phyloP scores from a whole-genome alignment of 2,329 filamentous ascomycete species.

The Aspergillus thermomutatus region DNA sequence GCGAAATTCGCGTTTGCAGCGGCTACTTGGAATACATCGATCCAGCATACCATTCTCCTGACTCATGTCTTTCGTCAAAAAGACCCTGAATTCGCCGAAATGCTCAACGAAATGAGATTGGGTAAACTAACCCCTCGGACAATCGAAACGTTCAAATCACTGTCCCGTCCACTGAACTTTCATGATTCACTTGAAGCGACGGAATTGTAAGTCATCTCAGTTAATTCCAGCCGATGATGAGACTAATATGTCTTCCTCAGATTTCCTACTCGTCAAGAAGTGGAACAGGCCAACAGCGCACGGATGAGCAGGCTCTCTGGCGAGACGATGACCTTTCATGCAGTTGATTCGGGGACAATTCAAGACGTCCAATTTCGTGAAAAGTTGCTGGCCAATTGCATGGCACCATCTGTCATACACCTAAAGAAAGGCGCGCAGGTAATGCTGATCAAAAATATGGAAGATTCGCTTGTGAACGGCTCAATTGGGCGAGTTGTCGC shows the following conservation, averaged over 20 bases:
- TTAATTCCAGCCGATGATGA: not conserved
- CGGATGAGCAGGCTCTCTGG: constrained; percentile 72
- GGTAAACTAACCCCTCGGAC: constrained; percentile 76
- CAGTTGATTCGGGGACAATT: constrained; percentile 68
- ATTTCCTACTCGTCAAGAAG: constrained; percentile 86
- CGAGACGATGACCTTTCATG: constrained; percentile 64
- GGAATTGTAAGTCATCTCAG: constrained; percentile 59
- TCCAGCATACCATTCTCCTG: constrained; percentile 91
- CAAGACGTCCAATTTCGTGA: constrained; percentile 66
- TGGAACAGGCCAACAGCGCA: constrained; percentile 77
- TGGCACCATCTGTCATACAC: constrained; percentile 77
- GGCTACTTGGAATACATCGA: constrained; percentile 83
- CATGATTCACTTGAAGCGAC: constrained; percentile 77
- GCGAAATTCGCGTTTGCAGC: constrained; percentile 93
- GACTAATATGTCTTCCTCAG: constrained; percentile 36
- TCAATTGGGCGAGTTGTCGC: constrained; percentile 81
- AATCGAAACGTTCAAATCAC: constrained; percentile 68
- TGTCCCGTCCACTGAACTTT: constrained; percentile 69
- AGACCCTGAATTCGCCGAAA: constrained; percentile 81
- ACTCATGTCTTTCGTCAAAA: constrained; percentile 96
- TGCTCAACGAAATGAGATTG: constrained; percentile 97
- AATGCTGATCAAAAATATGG: constrained; percentile 99
- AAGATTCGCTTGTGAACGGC: constrained; percentile 89
- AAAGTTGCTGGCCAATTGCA: constrained; percentile 80
- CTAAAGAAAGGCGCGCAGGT: constrained; percentile 93